phyloP scores from a whole-genome alignment of 768 basidiomycete genomes.

The Xerocomellus intermedius region DNA sequence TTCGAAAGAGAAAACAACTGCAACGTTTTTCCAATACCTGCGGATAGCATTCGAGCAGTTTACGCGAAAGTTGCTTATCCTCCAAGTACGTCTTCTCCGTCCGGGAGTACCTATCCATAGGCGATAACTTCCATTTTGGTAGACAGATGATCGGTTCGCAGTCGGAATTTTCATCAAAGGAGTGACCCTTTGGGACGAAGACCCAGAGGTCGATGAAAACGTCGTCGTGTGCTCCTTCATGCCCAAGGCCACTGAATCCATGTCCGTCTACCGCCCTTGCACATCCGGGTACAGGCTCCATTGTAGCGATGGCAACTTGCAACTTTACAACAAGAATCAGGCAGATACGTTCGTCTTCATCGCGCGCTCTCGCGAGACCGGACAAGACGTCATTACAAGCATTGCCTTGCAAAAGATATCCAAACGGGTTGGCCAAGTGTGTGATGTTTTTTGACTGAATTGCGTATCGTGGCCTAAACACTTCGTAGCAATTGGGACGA shows the following conservation, averaged over 20 bases:
- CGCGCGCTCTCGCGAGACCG: slow-evolving; percentile 43
- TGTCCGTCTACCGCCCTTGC: slow-evolving; percentile 51
- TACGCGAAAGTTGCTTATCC: slow-evolving; percentile 53
- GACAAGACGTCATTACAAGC: slow-evolving; percentile 50
- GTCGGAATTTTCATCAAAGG: slow-evolving; percentile 65
- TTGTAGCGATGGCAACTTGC: slow-evolving; percentile 53
- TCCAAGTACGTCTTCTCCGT: slow-evolving; percentile 44
- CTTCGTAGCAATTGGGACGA: slow-evolving; percentile 56
- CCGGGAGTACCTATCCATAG: too few species aligned
- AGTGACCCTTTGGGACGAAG: slow-evolving; percentile 55
- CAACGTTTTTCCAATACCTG: slow-evolving; percentile 63
- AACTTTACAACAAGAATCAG: slow-evolving; percentile 54
- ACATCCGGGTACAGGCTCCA: slow-evolving; percentile 54
- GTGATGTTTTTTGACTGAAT: slow-evolving; percentile 1
- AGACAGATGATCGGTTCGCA: slow-evolving; percentile 64
- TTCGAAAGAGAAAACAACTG: slow-evolving; percentile 48
- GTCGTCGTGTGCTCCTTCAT: slow-evolving; percentile 64
- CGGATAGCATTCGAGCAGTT: slow-evolving; percentile 55
- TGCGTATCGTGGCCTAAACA: not conserved
- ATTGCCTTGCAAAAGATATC: slow-evolving; percentile 67
- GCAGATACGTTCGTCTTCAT: slow-evolving; percentile 61
- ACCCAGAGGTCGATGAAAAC: slow-evolving; percentile 55
- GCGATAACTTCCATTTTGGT: not conserved
- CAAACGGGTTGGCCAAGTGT: slow-evolving; percentile 47
- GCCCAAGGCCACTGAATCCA: slow-evolving; percentile 46